These are phyloP conservation scores for Artomyces pyxidatus DNA, from an alignment of 768 basidiomycete species.

Conservation along the genomic window DNA sequence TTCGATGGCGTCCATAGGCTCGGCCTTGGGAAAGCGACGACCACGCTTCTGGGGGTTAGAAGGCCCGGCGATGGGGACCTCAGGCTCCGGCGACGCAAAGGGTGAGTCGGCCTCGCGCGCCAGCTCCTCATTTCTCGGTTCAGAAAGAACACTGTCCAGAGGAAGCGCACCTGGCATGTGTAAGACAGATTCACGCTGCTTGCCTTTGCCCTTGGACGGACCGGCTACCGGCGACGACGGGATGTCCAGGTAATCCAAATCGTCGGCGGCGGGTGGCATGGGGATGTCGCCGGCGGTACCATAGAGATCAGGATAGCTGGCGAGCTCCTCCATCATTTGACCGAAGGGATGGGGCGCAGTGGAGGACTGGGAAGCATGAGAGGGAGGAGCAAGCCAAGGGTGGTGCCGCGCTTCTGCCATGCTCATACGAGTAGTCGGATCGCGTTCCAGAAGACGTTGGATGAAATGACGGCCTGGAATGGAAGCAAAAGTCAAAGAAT, in stretches of 20 bases:
- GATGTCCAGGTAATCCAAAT: constrained; percentile 1
- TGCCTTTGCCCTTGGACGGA: background rate
- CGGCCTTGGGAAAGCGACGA: background rate
- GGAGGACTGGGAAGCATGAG: background rate
- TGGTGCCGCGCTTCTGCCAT: constrained; percentile 61
- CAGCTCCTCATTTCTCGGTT: constrained; percentile 10
- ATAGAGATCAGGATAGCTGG: background rate
- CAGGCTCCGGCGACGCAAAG: background rate
- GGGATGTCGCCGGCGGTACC: constrained; percentile 1
- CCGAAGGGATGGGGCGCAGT: background rate
- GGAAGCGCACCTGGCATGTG: constrained; percentile 4
- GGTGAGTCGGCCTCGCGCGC: constrained; percentile 8
- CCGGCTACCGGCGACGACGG: background rate
- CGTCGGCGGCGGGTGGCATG: constrained; percentile 13
- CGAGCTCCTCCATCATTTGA: background rate
- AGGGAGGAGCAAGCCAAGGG: constrained; percentile 68
- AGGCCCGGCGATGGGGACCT: background rate
- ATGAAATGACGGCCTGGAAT: constrained; percentile 60
- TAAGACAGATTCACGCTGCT: background rate
- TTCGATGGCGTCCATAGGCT: background rate
- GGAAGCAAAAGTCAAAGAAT: constrained; percentile 2
- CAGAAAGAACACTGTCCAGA: background rate
- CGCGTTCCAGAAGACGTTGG: constrained; percentile 47
- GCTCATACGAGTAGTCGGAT: constrained; percentile 64
- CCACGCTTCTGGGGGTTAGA: background rate